phyloP scores from a whole-genome alignment of 2,329 filamentous ascomycete genomes.

The Diplodia mutila region DNA sequence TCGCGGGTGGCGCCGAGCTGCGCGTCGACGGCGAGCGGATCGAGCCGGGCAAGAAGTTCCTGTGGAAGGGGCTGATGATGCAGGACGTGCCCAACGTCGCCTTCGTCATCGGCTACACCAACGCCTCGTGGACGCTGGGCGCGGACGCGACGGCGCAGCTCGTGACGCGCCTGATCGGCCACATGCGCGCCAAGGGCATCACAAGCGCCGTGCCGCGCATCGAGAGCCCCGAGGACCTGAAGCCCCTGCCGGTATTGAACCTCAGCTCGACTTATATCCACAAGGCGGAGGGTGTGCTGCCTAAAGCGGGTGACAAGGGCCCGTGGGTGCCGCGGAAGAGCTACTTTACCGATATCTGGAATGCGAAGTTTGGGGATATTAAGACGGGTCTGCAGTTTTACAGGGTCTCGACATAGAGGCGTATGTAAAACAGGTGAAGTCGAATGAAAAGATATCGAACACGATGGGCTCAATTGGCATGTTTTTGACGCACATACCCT shows the following conservation, averaged over 20 bases:
- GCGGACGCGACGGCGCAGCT: slow-evolving; percentile 59
- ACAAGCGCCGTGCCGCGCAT: slow-evolving; percentile 10
- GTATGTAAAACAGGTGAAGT: neutral
- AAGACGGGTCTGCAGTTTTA: slow-evolving; percentile 46
- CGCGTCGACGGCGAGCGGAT: slow-evolving; percentile 55
- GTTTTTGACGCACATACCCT: too few relatives aligned
- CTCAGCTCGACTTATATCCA: slow-evolving; percentile 58
- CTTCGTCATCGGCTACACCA: slow-evolving; percentile 63
- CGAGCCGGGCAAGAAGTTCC: slow-evolving; percentile 54
- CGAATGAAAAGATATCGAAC: too few relatives aligned
- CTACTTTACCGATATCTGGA: slow-evolving; percentile 51
- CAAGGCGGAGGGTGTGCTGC: slow-evolving; percentile 47
- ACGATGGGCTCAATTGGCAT: too few relatives aligned
- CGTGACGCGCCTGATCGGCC: slow-evolving; percentile 55
- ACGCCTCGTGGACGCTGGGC: slow-evolving; percentile 66
- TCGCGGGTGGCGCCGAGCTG: slow-evolving; percentile 59
- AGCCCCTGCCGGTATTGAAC: slow-evolving; percentile 43
- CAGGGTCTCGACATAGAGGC: slow-evolving; percentile 28
- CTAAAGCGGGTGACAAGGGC: slow-evolving; percentile 51
- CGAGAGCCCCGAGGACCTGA: neutral
- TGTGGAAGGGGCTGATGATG: slow-evolving; percentile 66
- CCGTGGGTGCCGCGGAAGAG: slow-evolving; percentile 50
- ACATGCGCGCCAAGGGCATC: slow-evolving; percentile 44
- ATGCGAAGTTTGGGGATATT: slow-evolving; percentile 48
- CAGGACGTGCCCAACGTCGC: slow-evolving; percentile 65